Conservation (phyloP, 78 protist species). For the Dictyostelium intermedium region DNA sequence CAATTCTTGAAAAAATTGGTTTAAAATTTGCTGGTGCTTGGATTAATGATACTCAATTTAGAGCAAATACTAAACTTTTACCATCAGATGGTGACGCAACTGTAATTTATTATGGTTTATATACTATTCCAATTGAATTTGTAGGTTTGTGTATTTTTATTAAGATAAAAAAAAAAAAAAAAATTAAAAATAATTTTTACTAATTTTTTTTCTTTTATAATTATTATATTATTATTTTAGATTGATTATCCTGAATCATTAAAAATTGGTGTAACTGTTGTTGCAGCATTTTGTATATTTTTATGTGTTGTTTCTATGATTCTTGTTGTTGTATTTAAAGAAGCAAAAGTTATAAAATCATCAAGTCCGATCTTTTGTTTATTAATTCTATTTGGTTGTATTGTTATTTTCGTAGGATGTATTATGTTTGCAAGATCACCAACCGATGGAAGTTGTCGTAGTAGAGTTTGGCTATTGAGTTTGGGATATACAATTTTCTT, state of each 20-base stretch:
- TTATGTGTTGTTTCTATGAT: not conserved
- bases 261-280: conserved; percentile 17
- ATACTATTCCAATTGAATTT: conserved; percentile 31
- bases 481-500: conserved; percentile 19
- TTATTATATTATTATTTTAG: not conserved
- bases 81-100: not conserved
- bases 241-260: conserved; percentile 14
- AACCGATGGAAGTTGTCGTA: not conserved
- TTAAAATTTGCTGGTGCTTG: not conserved
- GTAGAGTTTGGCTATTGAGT: conserved; percentile 23
- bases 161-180: not conserved
- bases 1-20: not conserved
- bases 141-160: conserved; percentile 26
- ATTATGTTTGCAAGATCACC: conserved; percentile 23
- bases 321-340: not conserved
- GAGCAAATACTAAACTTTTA: not conserved
- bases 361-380: conserved; percentile 47
- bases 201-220: not conserved
- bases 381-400: conserved; percentile 18
- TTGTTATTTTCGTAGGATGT: conserved; percentile 1
- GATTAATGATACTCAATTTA: not conserved
- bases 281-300: not conserved
- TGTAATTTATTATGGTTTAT: not conserved
- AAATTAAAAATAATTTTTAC: not conserved
- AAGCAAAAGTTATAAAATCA: conserved; percentile 23